Percentiles rank a stretch among this genome's conserved stretches.
These are phyloP conservation scores for Marsdenia floribunda DNA, from an alignment of 257 asterid species.

Conservation along the genomic window DNA sequence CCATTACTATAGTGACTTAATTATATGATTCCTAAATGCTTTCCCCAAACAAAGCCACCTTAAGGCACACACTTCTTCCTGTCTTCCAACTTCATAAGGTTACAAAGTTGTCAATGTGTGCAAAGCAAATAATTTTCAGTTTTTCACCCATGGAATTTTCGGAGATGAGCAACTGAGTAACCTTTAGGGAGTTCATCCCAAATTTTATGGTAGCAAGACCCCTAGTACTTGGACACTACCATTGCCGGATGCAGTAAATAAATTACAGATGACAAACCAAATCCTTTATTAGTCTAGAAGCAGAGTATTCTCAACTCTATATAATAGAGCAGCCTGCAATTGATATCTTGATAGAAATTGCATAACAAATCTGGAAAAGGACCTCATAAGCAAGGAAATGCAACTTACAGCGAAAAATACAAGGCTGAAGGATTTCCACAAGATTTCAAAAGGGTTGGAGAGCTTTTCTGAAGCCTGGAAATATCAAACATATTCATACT, in stretches of 20 bases:
- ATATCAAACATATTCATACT: slow-evolving; percentile 6
- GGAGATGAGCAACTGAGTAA: background rate
- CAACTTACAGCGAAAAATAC: slow-evolving; percentile 89
- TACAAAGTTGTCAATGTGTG: background rate
- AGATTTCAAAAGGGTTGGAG: slow-evolving; percentile 76
- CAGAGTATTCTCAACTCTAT: too few relatives aligned
- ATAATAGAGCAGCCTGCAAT: background rate
- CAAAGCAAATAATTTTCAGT: background rate
- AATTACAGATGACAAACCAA: background rate
- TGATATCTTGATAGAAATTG: background rate
- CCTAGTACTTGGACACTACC: background rate
- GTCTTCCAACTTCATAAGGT: background rate
- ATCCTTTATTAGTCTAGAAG: background rate
- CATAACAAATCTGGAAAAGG: background rate
- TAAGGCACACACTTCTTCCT: background rate
- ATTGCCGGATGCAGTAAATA: background rate
- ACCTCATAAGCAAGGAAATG: slow-evolving; percentile 5
- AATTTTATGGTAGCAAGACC: background rate
- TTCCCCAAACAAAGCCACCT: background rate
- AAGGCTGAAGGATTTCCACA: slow-evolving; percentile 96
- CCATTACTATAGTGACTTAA: background rate
- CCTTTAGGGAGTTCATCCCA: background rate
- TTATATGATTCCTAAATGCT: background rate
- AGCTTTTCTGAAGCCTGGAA: slow-evolving; percentile 58
- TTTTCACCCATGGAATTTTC: background rate